phyloP scores from a whole-genome alignment of 345 rosid species.

The Eucalyptus cloeziana region DNA sequence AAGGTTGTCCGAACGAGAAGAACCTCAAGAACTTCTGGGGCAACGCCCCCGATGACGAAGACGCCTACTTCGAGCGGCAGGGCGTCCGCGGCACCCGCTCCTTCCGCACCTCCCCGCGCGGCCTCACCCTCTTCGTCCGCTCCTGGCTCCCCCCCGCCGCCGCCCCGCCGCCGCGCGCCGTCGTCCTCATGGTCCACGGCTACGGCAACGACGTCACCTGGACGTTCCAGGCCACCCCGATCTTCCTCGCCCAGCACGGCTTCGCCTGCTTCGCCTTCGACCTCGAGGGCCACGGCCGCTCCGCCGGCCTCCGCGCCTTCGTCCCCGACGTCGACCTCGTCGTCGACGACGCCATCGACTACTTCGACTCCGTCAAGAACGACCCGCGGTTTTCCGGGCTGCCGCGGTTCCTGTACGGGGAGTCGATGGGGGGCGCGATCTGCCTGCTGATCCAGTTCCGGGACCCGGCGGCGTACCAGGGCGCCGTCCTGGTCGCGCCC shows the following conservation, averaged over 20 bases:
- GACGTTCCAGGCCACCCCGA: constrained; percentile 61
- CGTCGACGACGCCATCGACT: constrained; percentile 43
- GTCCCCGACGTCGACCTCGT: constrained; percentile 64
- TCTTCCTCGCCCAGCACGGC: constrained; percentile 66
- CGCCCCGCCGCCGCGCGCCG: constrained; percentile 49
- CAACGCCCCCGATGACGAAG: constrained; percentile 41
- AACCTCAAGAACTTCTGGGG: constrained; percentile 44
- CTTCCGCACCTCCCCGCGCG: constrained; percentile 71
- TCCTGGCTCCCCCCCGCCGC: constrained; percentile 51
- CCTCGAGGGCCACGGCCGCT: constrained; percentile 77
- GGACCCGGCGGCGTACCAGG: constrained; percentile 38
- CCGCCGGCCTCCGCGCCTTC: constrained; percentile 52
- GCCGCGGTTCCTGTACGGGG: constrained; percentile 62
- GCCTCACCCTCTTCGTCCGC: constrained; percentile 60
- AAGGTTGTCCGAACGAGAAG: background rate
- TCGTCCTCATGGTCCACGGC: constrained; percentile 76
- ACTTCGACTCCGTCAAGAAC: constrained; percentile 32
- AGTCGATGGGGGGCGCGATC: constrained; percentile 85
- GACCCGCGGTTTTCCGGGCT: constrained; percentile 15
- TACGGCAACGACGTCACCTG: constrained; percentile 81
- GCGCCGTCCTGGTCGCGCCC: constrained; percentile 70
- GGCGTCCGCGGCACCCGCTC: constrained; percentile 43
- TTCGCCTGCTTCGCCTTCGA: constrained; percentile 80
- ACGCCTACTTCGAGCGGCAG: constrained; percentile 43
- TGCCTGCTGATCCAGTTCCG: constrained; percentile 49